phyloP scores from a whole-genome alignment of 371 early-diverging fungal genomes.

The Mortierella sp. region DNA sequence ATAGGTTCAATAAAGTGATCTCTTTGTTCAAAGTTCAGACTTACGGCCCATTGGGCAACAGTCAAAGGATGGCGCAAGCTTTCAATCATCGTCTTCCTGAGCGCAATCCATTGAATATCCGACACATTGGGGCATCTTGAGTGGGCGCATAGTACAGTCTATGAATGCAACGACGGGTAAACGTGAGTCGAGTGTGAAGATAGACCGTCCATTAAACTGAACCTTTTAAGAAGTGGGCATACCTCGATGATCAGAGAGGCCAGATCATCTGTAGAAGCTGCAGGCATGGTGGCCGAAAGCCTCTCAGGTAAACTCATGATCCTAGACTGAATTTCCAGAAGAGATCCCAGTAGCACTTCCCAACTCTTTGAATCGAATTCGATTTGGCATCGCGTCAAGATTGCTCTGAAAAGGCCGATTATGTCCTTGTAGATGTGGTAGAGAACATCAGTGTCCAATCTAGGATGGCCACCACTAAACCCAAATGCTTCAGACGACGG shows the following conservation, averaged over 20 bases:
- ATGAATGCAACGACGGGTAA: too few relatives aligned
- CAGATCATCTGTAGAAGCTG: constrained; percentile 63
- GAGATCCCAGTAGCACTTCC: constrained; percentile 61
- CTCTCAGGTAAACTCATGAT: constrained; percentile 64
- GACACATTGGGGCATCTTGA: constrained; percentile 63
- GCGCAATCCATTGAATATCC: constrained; percentile 60
- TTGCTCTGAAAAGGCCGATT: constrained; percentile 68
- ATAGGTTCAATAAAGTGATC: too few relatives aligned
- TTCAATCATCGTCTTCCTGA: constrained; percentile 58
- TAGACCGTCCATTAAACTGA: too few relatives aligned
- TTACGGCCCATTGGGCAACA: constrained; percentile 70
- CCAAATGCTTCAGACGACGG: constrained; percentile 42
- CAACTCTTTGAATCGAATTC: constrained; percentile 72
- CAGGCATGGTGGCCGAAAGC: constrained; percentile 59
- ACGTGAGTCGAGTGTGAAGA: too few relatives aligned
- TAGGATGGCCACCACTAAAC: constrained; percentile 36
- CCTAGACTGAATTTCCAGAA: constrained; percentile 66
- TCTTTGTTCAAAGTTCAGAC: constrained; percentile 11
- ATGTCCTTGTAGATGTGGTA: constrained; percentile 65
- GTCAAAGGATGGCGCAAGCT: constrained; percentile 63
- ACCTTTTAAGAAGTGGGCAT: constrained; percentile 13
- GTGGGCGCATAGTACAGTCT: constrained; percentile 69
- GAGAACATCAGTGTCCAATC: constrained; percentile 63
- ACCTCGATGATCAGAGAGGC: constrained; percentile 68
- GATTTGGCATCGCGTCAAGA: constrained; percentile 66